A percentile compares a stretch with the other conserved stretches of the same genome.
Conservation (phyloP, 306 rosid species). For the Morella rubra region DNA sequence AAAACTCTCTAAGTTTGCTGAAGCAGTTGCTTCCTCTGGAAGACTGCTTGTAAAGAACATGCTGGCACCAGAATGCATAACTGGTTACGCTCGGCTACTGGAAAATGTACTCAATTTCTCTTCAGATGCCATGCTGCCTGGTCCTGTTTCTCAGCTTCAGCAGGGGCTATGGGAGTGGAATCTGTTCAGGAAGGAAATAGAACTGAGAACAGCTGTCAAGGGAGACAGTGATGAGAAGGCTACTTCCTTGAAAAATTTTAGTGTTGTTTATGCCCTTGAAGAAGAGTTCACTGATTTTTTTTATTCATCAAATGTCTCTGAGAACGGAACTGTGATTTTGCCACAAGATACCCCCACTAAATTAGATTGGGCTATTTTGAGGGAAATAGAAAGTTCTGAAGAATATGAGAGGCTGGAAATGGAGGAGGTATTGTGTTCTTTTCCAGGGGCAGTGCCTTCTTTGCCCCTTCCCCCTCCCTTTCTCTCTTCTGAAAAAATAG, state of each 20-base stretch:
- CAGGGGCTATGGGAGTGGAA: constrained; percentile 81
- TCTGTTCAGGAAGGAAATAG: constrained; percentile 52
- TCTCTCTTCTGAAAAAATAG: constrained; percentile 3
- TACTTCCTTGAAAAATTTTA: constrained; percentile 30
- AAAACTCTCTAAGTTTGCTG: constrained; percentile 80
- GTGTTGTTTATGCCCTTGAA: constrained; percentile 69
- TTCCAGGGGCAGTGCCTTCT: constrained; percentile 23
- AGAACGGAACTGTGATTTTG: constrained; percentile 48
- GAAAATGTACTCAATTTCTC: constrained; percentile 88
- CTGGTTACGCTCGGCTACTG: constrained; percentile 79
- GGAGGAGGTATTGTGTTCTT: constrained; percentile 71
- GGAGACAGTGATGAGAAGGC: constrained; percentile 31
- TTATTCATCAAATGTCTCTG: constrained; percentile 41
- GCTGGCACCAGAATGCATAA: constrained; percentile 77
- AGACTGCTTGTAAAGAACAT: constrained; percentile 72
- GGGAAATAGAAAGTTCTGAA: constrained; percentile 71
- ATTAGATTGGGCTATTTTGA: constrained; percentile 73
- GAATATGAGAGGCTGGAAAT: constrained; percentile 77
- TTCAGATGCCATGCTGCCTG: constrained; percentile 69
- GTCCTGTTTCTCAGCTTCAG: constrained; percentile 72
- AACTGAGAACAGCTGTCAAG: constrained; percentile 23
- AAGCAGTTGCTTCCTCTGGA: constrained; percentile 77
- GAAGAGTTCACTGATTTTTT: constrained; percentile 43
- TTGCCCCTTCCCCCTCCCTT: constrained; percentile 10
- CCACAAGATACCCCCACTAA: constrained; percentile 47